Evolutionary conservation across 257 asterid species (phyloP).

Genomic region (Jacaranda mimosifolia): DNA sequence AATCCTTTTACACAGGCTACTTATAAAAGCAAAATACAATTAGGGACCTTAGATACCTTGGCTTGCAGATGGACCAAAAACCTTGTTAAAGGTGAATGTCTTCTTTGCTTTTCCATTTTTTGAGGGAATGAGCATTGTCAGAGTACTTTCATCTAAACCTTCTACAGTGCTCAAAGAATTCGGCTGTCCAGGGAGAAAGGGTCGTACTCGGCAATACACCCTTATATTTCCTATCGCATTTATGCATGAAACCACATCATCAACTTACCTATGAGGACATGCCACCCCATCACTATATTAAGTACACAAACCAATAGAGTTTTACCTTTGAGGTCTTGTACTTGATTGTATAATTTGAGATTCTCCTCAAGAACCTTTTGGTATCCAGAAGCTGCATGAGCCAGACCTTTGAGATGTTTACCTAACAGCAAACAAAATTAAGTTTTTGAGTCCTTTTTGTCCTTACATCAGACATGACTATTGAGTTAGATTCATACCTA

Average conservation of each 20-base stretch:
- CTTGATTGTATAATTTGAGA: conserved; percentile 82
- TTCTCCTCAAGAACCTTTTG: conserved; percentile 83
- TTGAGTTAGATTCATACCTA: conserved; percentile 51
- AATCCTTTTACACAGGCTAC: not conserved
- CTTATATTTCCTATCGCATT: conserved; percentile 53
- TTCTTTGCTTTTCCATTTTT: conserved; percentile 60
- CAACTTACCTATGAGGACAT: conserved; percentile 14
- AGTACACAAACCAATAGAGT: conserved; percentile 20
- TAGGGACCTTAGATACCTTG: conserved; percentile 53
- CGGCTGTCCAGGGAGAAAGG: conserved; percentile 49
- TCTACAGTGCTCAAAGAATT: conserved; percentile 53
- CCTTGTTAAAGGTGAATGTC: conserved; percentile 61
- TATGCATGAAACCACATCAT: conserved; percentile 29
- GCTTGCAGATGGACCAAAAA: conserved; percentile 56
- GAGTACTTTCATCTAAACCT: conserved; percentile 56
- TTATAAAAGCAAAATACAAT: not conserved
- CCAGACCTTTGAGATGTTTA: conserved; percentile 64
- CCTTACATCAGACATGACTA: not conserved
- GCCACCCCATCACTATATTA: not conserved
- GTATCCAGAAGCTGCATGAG: conserved; percentile 76
- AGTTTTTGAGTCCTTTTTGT: conserved; percentile 7
- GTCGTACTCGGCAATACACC: conserved; percentile 58
- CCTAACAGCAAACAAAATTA: conserved; percentile 48
- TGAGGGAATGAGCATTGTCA: conserved; percentile 45
- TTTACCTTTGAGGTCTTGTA: conserved; percentile 92